These are phyloP conservation scores for Trichosphaerium sp. DNA, from an alignment of 78 protist genomes.

Conservation along the genomic window DNA sequence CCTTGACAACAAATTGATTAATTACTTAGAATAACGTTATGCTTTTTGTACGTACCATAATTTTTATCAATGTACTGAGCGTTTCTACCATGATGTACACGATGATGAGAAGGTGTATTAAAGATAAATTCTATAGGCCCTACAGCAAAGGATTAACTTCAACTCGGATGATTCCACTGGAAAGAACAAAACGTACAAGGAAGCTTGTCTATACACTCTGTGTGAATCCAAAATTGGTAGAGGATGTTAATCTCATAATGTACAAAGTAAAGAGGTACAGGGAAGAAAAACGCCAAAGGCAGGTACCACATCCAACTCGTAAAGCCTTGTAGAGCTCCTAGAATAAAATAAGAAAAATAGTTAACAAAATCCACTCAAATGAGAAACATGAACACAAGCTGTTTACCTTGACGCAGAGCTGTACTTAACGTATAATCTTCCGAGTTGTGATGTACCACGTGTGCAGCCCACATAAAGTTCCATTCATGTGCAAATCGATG, in stretches of 20 bases:
- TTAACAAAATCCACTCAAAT: no score
- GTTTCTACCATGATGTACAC: conserved; percentile 67
- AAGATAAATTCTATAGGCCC: conserved; percentile 32
- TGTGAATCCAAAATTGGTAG: conserved; percentile 65
- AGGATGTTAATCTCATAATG: conserved; percentile 43
- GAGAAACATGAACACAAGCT: no score
- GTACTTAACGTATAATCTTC: conserved; percentile 36
- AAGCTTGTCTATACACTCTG: conserved; percentile 11
- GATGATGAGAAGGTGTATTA: conserved; percentile 63
- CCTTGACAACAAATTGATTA: no score
- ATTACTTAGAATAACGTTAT: neutral
- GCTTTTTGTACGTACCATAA: conserved; percentile 16
- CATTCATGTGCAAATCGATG: conserved; percentile 26
- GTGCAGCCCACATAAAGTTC: conserved; percentile 53
- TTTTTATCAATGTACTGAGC: conserved; percentile 55
- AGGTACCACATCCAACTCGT: conserved; percentile 26
- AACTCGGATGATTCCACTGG: no score
- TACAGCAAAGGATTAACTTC: neutral
- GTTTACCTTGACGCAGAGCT: conserved; percentile 1
- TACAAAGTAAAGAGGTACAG: conserved; percentile 15
- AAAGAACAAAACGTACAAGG: neutral
- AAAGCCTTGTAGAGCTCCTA: conserved; percentile 19
- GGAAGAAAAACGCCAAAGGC: conserved; percentile 46
- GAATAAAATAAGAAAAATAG: neutral
- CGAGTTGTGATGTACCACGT: conserved; percentile 43